Percentiles rank a stretch among this genome's conserved stretches.
Evolutionary conservation across 116 monocot species (phyloP).

Genomic region (Zostera marina): DNA sequence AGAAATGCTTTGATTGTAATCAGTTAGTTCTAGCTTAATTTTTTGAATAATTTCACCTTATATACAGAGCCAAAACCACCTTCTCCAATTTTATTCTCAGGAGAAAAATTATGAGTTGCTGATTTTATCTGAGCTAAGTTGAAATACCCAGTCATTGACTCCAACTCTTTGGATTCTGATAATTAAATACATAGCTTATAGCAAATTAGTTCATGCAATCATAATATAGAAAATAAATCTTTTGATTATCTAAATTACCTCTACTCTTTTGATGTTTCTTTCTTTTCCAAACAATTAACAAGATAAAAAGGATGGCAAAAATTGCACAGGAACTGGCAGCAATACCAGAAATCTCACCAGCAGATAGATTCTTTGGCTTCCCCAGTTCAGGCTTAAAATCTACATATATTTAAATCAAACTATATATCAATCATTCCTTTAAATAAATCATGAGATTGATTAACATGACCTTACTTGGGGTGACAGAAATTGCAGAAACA

Average conservation of each 20-base stretch:
- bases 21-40: too few relatives aligned
- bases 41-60: too few relatives aligned
- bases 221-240: too few relatives aligned
- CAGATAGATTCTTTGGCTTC: not conserved
- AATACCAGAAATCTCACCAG: not conserved
- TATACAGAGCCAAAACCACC: too few relatives aligned
- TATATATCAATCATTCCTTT: not conserved
- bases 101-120: too few relatives aligned
- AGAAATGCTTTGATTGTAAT: not conserved
- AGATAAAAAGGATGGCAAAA: not conserved
- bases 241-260: not conserved
- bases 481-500: conserved; percentile 4
- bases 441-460: not conserved
- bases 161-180: too few relatives aligned
- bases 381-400: conserved; percentile 1
- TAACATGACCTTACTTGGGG: not conserved
- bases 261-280: not conserved
- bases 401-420: not conserved
- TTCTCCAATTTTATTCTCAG: too few relatives aligned
- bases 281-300: not conserved
- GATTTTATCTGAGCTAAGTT: too few relatives aligned
- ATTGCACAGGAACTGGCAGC: not conserved
- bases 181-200: too few relatives aligned
- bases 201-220: too few relatives aligned
- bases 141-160: too few relatives aligned